Evolutionary conservation across 495 filamentous ascomycete genomes (phyloP), one percentile per base, ranked within the genome.

Genomic region (Aspergillus baeticus): DNA sequence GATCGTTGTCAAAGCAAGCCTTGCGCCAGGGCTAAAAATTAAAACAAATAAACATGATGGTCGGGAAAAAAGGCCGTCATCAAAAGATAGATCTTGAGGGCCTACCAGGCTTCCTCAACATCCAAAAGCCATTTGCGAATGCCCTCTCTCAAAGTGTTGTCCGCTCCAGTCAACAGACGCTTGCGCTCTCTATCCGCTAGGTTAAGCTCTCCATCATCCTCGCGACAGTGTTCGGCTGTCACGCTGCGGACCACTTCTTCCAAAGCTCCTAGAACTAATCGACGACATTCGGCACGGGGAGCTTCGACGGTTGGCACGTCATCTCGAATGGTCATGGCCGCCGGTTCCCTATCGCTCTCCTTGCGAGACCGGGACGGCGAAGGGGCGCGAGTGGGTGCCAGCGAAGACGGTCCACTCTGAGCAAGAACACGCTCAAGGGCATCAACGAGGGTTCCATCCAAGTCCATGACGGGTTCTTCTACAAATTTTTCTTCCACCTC

Each of bases 371-470:
- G 77, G 44, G 66, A 70, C 37, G 75, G 79, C 43, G 76, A 79
- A 21, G 72, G 75, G 20, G 72, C 69, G 10, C 77, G 69, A 0
- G 77, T 75, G 38, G 76, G 76, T 18, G 66, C 65, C 31, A 75
- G 53, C 0, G 77, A 80, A 0, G 78, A 77, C 39, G 77, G 72
- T 20, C 77, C 78, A 45, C 81, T 81, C 44, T 78, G 79, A 2
- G 82, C 79, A 23, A 93, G 81, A 41, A 93, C 84, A 31, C 81
- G 81, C 63, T 94, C 90, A 6, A 94, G 80, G 2, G 89, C 90
- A 54, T 92, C 87, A 20, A 88, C 81, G 0, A 96, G 78, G 4
- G 79, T 83, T 36, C 84, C 84, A 63, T 94, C 90, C 14, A 90
- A 79, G 52, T 84, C 84, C 69, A 90, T 83, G 48, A 94, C 76